A percentile compares a stretch with the other conserved stretches of the same genome.
phyloP scores from a whole-genome alignment of 2,329 filamentous ascomycete species.

The Sclerotinia trifoliorum region DNA sequence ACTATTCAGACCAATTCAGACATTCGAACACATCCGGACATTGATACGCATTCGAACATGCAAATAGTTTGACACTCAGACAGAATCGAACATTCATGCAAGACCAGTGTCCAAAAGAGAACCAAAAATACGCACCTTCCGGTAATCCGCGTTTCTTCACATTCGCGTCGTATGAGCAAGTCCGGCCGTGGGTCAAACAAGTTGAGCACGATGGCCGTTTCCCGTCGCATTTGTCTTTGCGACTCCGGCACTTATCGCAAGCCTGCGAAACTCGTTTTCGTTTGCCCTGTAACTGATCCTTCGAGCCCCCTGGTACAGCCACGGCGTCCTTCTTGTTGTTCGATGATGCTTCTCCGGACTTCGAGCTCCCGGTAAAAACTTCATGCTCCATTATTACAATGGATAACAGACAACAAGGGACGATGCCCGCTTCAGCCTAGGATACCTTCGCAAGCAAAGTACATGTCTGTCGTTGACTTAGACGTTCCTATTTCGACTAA shows the following conservation, averaged over 20 bases:
- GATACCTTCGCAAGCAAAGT: constrained; percentile 11
- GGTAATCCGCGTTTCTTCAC: constrained; percentile 76
- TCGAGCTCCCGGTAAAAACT: constrained; percentile 7
- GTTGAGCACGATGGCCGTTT: constrained; percentile 61
- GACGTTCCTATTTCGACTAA: not conserved
- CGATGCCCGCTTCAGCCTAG: constrained; percentile 17
- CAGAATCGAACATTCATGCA: not conserved
- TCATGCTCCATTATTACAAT: constrained; percentile 23
- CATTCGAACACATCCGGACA: not conserved
- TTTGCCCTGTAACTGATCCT: constrained; percentile 31
- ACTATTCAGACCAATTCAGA: not conserved
- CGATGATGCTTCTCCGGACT: not conserved
- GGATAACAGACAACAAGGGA: constrained; percentile 10
- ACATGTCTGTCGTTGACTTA: not conserved
- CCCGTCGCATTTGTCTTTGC: constrained; percentile 62
- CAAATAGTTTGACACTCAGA: not conserved
- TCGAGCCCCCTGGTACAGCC: not conserved
- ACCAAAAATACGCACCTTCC: constrained; percentile 49
- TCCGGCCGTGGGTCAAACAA: constrained; percentile 50
- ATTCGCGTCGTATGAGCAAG: constrained; percentile 65
- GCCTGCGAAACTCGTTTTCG: constrained; percentile 49
- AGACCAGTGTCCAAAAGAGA: not conserved
- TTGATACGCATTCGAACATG: not conserved
- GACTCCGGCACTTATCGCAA: constrained; percentile 53
- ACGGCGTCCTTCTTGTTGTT: constrained; percentile 26